phyloP scores from a whole-genome alignment of 768 basidiomycete species.

The Lactifluus rugatus region DNA sequence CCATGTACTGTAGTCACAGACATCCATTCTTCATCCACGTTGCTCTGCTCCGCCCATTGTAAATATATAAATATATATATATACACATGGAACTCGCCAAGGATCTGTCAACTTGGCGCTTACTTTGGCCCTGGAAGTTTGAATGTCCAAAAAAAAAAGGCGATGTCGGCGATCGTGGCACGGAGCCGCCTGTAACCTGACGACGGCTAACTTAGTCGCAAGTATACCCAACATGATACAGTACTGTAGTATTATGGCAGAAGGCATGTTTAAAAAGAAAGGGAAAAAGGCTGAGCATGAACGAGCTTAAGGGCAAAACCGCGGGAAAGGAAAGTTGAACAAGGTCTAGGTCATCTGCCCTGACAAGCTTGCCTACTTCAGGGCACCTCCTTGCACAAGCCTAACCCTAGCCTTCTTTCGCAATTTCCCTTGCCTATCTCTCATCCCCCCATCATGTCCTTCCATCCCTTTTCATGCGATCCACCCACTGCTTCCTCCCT shows the following conservation, averaged over 20 bases:
- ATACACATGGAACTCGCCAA: too few species aligned
- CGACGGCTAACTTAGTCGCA: background rate
- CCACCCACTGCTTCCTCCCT: conserved; percentile 51
- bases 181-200: background rate
- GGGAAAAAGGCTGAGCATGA: background rate
- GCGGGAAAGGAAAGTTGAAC: conserved; percentile 13
- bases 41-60: conserved; percentile 5
- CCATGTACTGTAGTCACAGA: background rate
- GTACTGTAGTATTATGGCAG: too few species aligned
- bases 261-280: too few species aligned
- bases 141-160: background rate
- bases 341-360: conserved; percentile 5
- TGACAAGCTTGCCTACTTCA: background rate
- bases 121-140: background rate
- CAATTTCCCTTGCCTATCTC: conserved; percentile 7
- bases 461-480: conserved; percentile 31
- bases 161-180: background rate
- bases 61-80: background rate
- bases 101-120: conserved; percentile 1
- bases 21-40: background rate
- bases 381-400: background rate
- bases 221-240: too few species aligned
- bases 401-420: background rate
- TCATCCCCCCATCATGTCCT: conserved; percentile 15
- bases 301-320: background rate